phyloP scores from a whole-genome alignment of 176 grass and related monocot genomes.

The Oryza meridionalis region DNA sequence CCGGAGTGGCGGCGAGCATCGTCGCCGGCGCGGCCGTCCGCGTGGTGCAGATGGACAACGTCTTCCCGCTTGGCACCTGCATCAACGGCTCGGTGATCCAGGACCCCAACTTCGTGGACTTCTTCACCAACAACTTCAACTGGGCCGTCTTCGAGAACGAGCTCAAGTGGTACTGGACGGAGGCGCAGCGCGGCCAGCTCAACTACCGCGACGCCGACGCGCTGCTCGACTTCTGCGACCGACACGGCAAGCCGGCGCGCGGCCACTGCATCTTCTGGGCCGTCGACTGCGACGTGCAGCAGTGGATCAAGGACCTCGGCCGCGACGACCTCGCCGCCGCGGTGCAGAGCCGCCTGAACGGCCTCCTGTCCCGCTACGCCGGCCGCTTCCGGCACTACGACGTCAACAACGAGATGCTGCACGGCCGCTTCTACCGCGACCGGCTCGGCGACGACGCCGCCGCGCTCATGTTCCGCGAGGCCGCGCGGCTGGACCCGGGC shows the following conservation, averaged over 20 bases:
- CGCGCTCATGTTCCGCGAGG: neutral
- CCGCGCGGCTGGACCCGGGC: neutral
- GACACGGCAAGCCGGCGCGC: neutral
- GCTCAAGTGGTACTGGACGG: constrained; percentile 74
- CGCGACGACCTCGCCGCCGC: neutral
- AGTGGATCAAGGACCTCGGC: neutral
- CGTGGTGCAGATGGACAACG: neutral
- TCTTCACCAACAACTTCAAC: constrained; percentile 54
- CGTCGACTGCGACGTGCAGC: neutral
- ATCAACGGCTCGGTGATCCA: neutral
- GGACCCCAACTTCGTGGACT: constrained; percentile 27
- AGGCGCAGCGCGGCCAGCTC: constrained; percentile 24
- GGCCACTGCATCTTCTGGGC: neutral
- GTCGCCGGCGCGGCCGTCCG: neutral
- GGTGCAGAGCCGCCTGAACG: neutral
- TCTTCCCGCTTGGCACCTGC: neutral
- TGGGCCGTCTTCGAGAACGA: constrained; percentile 84
- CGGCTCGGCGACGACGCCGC: neutral
- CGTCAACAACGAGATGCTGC: neutral
- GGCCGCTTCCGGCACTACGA: neutral
- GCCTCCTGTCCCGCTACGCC: neutral
- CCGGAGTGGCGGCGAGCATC: neutral
- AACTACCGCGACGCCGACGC: constrained; percentile 29
- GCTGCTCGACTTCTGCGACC: constrained; percentile 46
- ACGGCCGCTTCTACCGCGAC: neutral